Evolutionary conservation across 768 basidiomycete species (phyloP), one percentile per base, ranked within the genome.

Genomic region (Pleurotus pulmonarius): DNA sequence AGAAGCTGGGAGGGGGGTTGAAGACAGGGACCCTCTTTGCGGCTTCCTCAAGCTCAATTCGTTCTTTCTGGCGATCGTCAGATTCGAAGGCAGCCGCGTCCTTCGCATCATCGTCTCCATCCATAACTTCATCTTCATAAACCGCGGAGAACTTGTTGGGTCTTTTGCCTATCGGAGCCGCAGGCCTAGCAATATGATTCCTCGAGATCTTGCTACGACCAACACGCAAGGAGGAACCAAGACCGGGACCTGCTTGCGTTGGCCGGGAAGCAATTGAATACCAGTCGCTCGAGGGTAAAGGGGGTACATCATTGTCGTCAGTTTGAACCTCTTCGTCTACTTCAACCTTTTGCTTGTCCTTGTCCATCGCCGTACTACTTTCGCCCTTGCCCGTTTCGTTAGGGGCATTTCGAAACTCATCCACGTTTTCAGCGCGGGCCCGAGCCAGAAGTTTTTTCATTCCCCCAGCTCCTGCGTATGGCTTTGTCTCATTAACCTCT

Each of bases 381-480:
- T 79, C 81, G 48, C 85, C 48, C 29, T 49, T 15, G 22, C 16
- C 25, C 15, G 15, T 15, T 15, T 49, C 26, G 22, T 22, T 53
- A 3, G 5, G 22, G 24, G n/a, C 46, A 6, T 20, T 25, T 4
- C 39, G 34, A n/a, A 12, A 5, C 41, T 53, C 39, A 20, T 39
- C 39, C n/a, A 11, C 51, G 5, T n/a, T 37, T 40, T 40, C 51
- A 22, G 51, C 51, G 40, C 51, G 51, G 38, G 51, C 51, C 60
- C 82, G 79, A 18, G 86, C 84, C 39, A 91, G 68, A 67, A 89
- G 71, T 64, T 86, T 91, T 75, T 87, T 90, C 79, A 90, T 85
- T 0, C 88, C 87, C 52, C 89, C 87, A 59, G 83, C 81, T 5
- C 89, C 90, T 1, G 88, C 85, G 62, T 92, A 92, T 3, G 90